Evolutionary conservation across 2,329 filamentous ascomycete species (phyloP).

Genomic region (Clarireedia paspali): DNA sequence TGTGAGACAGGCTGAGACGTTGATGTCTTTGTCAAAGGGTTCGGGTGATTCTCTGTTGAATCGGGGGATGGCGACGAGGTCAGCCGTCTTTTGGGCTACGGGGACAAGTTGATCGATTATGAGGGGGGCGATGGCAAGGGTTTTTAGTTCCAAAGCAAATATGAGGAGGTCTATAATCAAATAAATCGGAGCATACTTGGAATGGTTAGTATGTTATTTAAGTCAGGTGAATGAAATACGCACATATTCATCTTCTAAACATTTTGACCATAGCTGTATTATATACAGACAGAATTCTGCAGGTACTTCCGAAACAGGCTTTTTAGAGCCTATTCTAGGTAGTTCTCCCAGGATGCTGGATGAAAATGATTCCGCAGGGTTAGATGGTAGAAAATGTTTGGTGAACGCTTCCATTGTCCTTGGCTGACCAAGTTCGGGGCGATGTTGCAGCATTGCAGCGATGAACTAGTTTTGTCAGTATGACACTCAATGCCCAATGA

Average conservation of each 20-base stretch:
- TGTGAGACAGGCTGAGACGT: conserved; percentile 55
- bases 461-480: conserved; percentile 23
- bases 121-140: conserved; percentile 48
- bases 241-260: conserved; percentile 50
- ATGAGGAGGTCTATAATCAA: conserved; percentile 57
- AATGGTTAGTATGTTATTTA: conserved; percentile 9
- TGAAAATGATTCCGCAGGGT: conserved; percentile 53
- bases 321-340: conserved; percentile 45
- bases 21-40: conserved; percentile 47
- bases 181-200: conserved; percentile 53
- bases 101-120: conserved; percentile 51
- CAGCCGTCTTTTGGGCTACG: conserved; percentile 48
- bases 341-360: conserved; percentile 61
- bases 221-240: neutral
- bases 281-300: conserved; percentile 57
- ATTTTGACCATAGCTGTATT: conserved; percentile 60
- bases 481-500: neutral
- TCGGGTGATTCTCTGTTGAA: conserved; percentile 36
- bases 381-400: conserved; percentile 56
- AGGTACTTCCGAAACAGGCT: conserved; percentile 44
- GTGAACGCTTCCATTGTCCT: conserved; percentile 62
- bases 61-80: conserved; percentile 41
- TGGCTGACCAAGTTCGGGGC: conserved; percentile 39
- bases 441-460: conserved; percentile 29
- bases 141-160: conserved; percentile 56